phyloP scores from a whole-genome alignment of 306 rosid species.

The Vicia sativa region DNA sequence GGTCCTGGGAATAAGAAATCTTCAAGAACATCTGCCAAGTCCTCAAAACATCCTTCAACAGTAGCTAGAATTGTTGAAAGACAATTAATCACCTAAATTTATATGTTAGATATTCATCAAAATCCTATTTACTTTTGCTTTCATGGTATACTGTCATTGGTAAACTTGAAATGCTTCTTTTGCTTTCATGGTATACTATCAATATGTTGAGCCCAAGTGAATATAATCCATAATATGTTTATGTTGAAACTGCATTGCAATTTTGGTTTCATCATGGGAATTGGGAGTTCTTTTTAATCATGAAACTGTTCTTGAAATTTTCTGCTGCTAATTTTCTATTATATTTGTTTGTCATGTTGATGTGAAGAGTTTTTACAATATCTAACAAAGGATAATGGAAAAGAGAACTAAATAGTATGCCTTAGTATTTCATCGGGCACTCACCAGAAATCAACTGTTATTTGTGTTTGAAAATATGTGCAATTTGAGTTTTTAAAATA shows the following conservation, averaged over 20 bases:
- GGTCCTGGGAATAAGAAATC: constrained; percentile 68
- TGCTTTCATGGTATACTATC: too few species aligned
- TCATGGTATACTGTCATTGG: constrained; percentile 12
- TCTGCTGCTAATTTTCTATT: too few species aligned
- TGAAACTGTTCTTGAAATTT: constrained; percentile 22
- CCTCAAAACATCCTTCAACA: constrained; percentile 57
- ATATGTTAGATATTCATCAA: constrained; percentile 52
- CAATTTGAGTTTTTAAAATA: too few species aligned
- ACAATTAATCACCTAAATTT: too few species aligned
- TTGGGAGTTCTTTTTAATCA: constrained; percentile 1
- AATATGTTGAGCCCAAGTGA: constrained; percentile 1
- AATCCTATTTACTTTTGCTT: constrained; percentile 20
- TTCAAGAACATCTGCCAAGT: constrained; percentile 38
- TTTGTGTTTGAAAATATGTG: too few species aligned
- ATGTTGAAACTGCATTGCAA: constrained; percentile 12
- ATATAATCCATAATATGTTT: not conserved
- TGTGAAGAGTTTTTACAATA: too few species aligned
- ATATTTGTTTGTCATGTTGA: too few species aligned
- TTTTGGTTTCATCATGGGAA: constrained; percentile 18
- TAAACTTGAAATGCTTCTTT: too few species aligned
- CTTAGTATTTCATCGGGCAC: too few species aligned
- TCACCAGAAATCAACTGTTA: too few species aligned
- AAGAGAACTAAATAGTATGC: too few species aligned
- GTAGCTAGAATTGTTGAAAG: constrained; percentile 58
- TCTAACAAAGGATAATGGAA: too few species aligned